Base-by-base conservation (phyloP, 768 basidiomycete species). In the Cystofilobasidium ferigula region DNA sequence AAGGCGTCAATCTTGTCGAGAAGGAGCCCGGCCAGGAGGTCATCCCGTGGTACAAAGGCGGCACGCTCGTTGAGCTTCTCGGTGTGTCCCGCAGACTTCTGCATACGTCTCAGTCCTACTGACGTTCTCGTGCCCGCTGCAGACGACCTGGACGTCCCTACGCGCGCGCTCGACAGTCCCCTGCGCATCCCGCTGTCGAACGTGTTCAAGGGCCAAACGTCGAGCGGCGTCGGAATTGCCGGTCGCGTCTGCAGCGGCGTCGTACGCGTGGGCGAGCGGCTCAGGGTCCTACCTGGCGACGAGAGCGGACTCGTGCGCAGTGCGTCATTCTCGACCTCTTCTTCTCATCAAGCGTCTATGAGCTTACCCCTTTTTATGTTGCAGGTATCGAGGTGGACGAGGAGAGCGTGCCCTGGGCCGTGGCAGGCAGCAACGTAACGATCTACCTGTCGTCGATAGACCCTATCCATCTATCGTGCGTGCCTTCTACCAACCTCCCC, bases 121-220 rank as follows among this genome's bases (percentile, higher is more conserved):
- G 28, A 6, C 26, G 32, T 7, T 35, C 34, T 42, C 40, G 22
- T 35, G 8, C 16, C 51, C 22, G 10, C 35, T 53, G 34, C 67
- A 91, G 92, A 95, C 77, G 77, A 81, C 66, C 76, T 95, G 47
- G 87, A 88, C 66, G 88, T 91, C 0, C 93, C 93, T 0, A 72
- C 78, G 10, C 81, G 93, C 54, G 86, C 91, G 61, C 84, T 93
- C 56, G 79, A 81, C 3, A 80, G 84, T 0, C 86, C 93, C 0
- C 75, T 94, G 28, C 83, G 95, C 42, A 80, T 97, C 53, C 95
- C 95, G 0, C 83, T 98, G 26, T 87, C 91, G 16, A 98, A 99
- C 74, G 89, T 98, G 4, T 98, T 94, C 81, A 93, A 86, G 75
- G 87, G 88, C 4, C 86, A 86, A 72, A 83, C 85, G 20, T 84